A percentile compares a stretch with the other conserved stretches of the same genome.
Evolutionary conservation across 2,329 filamentous ascomycete genomes (phyloP).

Genomic region (Trematosphaeria pertusa): DNA sequence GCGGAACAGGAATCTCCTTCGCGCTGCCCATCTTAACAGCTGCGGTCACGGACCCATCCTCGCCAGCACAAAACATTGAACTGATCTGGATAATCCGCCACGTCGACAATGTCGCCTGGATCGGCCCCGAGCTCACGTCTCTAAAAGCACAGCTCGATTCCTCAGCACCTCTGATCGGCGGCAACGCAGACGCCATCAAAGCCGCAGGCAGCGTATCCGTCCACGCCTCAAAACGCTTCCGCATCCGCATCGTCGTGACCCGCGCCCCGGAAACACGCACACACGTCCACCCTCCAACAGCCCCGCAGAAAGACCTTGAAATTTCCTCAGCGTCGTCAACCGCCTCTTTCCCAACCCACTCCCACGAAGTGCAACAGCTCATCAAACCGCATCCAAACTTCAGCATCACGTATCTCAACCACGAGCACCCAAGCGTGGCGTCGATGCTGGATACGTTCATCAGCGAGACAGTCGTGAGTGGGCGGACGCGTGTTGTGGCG

Average conservation of each 20-base stretch:
- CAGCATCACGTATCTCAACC: conserved; percentile 27
- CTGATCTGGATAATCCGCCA: conserved; percentile 34
- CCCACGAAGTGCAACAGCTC: conserved; percentile 12
- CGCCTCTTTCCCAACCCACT: conserved; percentile 6
- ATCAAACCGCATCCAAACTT: conserved; percentile 19
- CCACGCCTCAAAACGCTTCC: conserved; percentile 12
- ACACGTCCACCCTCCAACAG: conserved; percentile 2
- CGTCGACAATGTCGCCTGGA: conserved; percentile 29
- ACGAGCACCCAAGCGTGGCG: conserved; percentile 22
- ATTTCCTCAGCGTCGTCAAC: conserved; percentile 10
- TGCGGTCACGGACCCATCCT: conserved; percentile 13
- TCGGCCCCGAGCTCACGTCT: conserved; percentile 24
- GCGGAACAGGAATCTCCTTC: conserved; percentile 40
- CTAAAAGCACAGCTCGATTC: conserved; percentile 20
- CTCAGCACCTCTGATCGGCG: conserved; percentile 1
- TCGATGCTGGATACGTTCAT: conserved; percentile 22
- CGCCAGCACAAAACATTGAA: conserved; percentile 19
- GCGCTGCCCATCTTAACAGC: conserved; percentile 30
- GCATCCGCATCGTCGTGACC: conserved; percentile 25
- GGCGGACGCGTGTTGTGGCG: conserved; percentile 30
- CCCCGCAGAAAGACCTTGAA: conserved; percentile 9
- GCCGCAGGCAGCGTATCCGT: neutral
- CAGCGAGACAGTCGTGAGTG: conserved; percentile 21
- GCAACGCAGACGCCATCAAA: neutral
- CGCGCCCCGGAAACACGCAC: conserved; percentile 8